Evolutionary conservation across 345 rosid genomes (phyloP).

Genomic region (Eucalyptus regnans): DNA sequence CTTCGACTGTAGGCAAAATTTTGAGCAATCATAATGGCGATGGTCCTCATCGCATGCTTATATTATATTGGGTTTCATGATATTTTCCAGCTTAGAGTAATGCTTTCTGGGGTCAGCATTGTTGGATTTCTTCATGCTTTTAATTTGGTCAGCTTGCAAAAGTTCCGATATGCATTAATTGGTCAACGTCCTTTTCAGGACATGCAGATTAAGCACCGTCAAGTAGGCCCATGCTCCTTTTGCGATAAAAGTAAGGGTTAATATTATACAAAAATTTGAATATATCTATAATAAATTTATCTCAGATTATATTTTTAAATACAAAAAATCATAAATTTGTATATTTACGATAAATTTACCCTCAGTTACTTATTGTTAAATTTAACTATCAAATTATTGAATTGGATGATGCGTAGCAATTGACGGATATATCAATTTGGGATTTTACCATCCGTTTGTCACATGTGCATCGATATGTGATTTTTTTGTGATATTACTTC

Average conservation of each 20-base stretch:
- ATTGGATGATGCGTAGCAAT: fast-evolving
- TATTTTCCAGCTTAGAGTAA: not conserved
- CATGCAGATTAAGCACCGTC: not conserved
- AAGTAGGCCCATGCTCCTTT: not conserved
- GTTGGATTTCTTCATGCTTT: not conserved
- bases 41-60: not conserved
- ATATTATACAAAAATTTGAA: too few species aligned
- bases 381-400: fast-evolving
- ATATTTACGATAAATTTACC: too few species aligned
- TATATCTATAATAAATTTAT: too few species aligned
- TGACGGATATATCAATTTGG: fast-evolving
- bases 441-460: not conserved
- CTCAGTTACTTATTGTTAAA: fast-evolving
- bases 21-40: not conserved
- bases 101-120: not conserved
- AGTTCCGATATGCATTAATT: not conserved
- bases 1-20: not conserved
- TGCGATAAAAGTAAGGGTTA: not conserved
- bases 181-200: not conserved
- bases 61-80: not conserved
- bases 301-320: too few species aligned
- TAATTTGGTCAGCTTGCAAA: not conserved
- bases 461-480: too few species aligned
- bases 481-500: not conserved
- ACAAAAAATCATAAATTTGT: too few species aligned